Evolutionary conservation across 768 basidiomycete genomes (phyloP).

Genomic region (Leucosporidium scottii): DNA sequence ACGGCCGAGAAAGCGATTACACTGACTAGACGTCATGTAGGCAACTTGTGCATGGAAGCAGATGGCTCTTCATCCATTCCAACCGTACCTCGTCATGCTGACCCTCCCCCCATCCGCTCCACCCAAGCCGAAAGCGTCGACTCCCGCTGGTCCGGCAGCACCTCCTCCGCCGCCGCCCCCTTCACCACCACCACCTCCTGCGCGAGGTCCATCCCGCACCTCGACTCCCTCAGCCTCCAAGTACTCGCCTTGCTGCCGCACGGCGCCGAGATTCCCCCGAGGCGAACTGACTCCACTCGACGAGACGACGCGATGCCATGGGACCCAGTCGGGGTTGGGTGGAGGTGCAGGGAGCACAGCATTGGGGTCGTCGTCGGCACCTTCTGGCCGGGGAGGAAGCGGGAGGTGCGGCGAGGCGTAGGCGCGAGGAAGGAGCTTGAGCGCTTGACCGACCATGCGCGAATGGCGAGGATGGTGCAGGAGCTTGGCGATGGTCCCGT

Average conservation of each 20-base stretch:
- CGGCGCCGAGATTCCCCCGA: slow-evolving; percentile 9
- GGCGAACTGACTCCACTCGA: slow-evolving; percentile 20
- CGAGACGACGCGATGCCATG: slow-evolving; percentile 25
- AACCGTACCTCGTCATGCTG: slow-evolving; percentile 17
- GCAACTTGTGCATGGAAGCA: no score
- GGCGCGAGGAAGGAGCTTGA: slow-evolving; percentile 11
- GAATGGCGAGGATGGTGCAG: slow-evolving; percentile 24
- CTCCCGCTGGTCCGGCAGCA: not conserved
- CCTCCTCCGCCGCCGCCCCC: not conserved
- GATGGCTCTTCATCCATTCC: slow-evolving; percentile 20
- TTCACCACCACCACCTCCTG: not conserved
- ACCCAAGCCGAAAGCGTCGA: slow-evolving; percentile 17
- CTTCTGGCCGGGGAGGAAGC: not conserved
- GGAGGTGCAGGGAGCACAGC: slow-evolving; percentile 3
- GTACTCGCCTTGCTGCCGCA: slow-evolving; percentile 20
- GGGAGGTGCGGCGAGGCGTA: not conserved
- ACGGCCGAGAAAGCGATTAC: no score
- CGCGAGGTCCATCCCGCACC: slow-evolving; percentile 8
- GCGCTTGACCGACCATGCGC: slow-evolving; percentile 15
- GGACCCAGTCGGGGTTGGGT: slow-evolving; percentile 17
- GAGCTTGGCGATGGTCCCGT: slow-evolving; percentile 21
- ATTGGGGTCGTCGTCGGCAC: not conserved
- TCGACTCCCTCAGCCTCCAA: slow-evolving; percentile 24
- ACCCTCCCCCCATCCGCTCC: slow-evolving; percentile 20
- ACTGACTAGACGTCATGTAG: no score